Base-by-base conservation (phyloP, 1,139 yeast genomes). In the Debaryomycetaceae sp. region DNA sequence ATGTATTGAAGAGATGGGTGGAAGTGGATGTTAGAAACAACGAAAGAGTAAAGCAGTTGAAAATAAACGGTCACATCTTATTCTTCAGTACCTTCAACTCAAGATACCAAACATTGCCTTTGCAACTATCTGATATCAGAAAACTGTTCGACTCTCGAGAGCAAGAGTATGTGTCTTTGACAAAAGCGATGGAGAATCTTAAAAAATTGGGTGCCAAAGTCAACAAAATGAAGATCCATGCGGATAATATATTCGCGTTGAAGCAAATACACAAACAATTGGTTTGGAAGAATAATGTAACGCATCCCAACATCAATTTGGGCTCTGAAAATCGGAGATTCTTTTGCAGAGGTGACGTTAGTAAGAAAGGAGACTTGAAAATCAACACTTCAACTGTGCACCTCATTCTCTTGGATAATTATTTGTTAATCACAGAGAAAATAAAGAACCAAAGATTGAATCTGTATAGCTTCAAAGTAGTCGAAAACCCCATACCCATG, bases 21-120 rank as follows among this genome's bases (percentile, higher is more conserved):
- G 80, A 77, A 42, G 69, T 71, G 50, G 77, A 76, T 34, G 64
- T 64, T 2, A 52, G 69, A 40, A 53, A 54, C 37, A 59, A 79
- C 65, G 61, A 66, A 54, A 56, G 70, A 62, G 62, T 79, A 57
- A 54, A 69, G 60, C 57, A 72, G 65, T 53, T 77, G 76, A 47
- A 68, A 60, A 65, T 84, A 58, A 57, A 80, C 78, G 68, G 82
- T 57, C 58, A 84, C 67, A 53, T 87, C 66, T 60, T 86, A 39
- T 84, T 85, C 55, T 78, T 86, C 53, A 84, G 88, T 54, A 85
- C 95, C 0, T 86, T 87, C 50, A 82, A 86, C 49, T 86, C 89
- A 5, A 76, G 95, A 13, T 73, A 87, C 45, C 89, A 86, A 45
- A 80, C 84, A 41, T 72, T 87, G 45, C 85, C 89, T 1, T 69